A percentile compares a stretch with the other conserved stretches of the same genome.
Evolutionary conservation across 2,329 filamentous ascomycete genomes (phyloP).

Genomic region (Delphinella strobiligena): DNA sequence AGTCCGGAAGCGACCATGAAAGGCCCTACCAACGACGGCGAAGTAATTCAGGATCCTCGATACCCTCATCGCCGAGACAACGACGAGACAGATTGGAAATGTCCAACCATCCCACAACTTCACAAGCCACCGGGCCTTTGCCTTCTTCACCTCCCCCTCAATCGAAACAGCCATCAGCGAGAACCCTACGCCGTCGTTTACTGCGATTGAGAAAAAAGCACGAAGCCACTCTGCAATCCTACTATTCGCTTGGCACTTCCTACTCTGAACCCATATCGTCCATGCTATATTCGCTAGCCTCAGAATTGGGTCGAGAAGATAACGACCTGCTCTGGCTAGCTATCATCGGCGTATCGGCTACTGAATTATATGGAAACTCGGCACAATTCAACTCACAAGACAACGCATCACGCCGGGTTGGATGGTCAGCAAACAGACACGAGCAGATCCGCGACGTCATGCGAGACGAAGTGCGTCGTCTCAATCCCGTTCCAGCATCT

Average conservation of each 20-base stretch:
- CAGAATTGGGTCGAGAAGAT: conserved; percentile 88
- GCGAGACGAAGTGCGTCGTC: conserved; percentile 81
- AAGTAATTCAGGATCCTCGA: conserved; percentile 75
- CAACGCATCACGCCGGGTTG: conserved; percentile 1
- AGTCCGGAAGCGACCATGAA: conserved; percentile 57
- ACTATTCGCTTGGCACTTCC: conserved; percentile 78
- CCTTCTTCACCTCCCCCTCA: conserved; percentile 45
- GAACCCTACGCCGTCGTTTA: conserved; percentile 59
- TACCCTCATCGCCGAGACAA: conserved; percentile 49
- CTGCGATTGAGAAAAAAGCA: conserved; percentile 66
- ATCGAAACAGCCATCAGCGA: conserved; percentile 54
- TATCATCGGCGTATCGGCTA: conserved; percentile 88
- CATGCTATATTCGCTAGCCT: conserved; percentile 86
- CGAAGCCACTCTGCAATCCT: conserved; percentile 61
- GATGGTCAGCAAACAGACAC: conserved; percentile 43
- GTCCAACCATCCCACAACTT: conserved; percentile 27
- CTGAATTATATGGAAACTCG: conserved; percentile 81
- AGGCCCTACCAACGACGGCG: conserved; percentile 68
- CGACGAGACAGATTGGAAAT: conserved; percentile 10
- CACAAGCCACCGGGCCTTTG: conserved; percentile 24
- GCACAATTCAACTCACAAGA: conserved; percentile 47
- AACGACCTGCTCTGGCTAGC: conserved; percentile 92
- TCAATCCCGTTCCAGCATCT: conserved; percentile 64
- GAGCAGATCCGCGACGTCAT: conserved; percentile 75
- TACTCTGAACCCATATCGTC: conserved; percentile 93